A percentile compares a stretch with the other conserved stretches of the same genome.
These are phyloP conservation scores for Rhynchosporium secalis DNA, from an alignment of 2,329 filamentous ascomycete genomes.

Conservation along the genomic window DNA sequence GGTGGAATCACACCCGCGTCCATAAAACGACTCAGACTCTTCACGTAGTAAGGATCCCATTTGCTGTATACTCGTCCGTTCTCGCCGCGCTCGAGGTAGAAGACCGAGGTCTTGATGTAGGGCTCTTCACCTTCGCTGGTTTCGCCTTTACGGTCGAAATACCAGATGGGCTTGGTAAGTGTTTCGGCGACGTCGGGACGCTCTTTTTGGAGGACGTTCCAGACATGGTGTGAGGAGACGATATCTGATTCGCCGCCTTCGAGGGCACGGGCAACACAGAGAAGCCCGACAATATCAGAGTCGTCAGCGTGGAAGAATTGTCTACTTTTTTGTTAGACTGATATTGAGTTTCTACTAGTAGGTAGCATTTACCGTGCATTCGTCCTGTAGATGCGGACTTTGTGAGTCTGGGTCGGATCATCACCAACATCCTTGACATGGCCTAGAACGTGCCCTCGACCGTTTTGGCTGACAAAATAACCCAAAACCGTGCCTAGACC, in stretches of 20 bases:
- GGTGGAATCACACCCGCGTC: constrained; percentile 70
- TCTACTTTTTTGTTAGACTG: constrained; percentile 2
- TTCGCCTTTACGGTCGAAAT: constrained; percentile 90
- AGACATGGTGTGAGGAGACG: constrained; percentile 75
- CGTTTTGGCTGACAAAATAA: constrained; percentile 87
- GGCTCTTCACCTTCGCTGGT: constrained; percentile 71
- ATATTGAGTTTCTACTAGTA: background rate
- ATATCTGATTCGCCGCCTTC: constrained; percentile 85
- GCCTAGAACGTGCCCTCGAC: constrained; percentile 79
- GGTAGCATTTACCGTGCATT: constrained; percentile 49
- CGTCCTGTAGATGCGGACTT: constrained; percentile 87
- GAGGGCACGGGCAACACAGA: constrained; percentile 75
- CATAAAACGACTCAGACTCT: constrained; percentile 72
- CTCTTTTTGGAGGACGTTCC: constrained; percentile 74
- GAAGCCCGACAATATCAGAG: constrained; percentile 76
- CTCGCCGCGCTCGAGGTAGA: constrained; percentile 72
- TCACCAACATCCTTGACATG: constrained; percentile 72
- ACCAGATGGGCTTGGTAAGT: constrained; percentile 79
- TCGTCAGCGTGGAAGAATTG: constrained; percentile 89
- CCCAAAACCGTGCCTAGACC: constrained; percentile 82
- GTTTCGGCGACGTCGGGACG: constrained; percentile 76
- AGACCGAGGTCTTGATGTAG: constrained; percentile 70
- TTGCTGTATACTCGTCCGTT: constrained; percentile 74
- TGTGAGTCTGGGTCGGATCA: constrained; percentile 62
- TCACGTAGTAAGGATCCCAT: constrained; percentile 89